Base-by-base conservation (phyloP, 257 asterid genomes). In the Sherardia arvensis region DNA sequence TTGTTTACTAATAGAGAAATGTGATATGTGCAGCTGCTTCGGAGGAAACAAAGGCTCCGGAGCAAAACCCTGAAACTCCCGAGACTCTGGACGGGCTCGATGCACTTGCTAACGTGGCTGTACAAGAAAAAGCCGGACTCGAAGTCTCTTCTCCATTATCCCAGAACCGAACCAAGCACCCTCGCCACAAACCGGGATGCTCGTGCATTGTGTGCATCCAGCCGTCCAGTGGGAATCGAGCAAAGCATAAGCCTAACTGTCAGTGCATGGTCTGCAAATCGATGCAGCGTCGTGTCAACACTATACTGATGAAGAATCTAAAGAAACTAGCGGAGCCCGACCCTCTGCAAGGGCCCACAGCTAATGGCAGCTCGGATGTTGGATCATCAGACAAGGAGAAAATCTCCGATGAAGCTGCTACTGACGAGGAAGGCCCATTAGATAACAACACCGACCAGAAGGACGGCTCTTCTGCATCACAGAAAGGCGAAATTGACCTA, bases 141-240 rank as follows among this genome's bases (percentile, higher is more conserved):
- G n/a, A n/a, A n/a, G n/a, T n/a, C n/a, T n/a, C n/a, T n/a, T 73
- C 59, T 62, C 59, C 74, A 62, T 67, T 74, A 71, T 69, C 86
- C 7, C 86, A 79, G 68, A 74, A 76, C 73, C 77, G 78, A 45
- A 78, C 85, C 38, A 86, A 79, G 67, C 95, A 86, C 75, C 96
- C 96, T 7, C 89, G 87, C 28, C 96, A 91, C 61, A 84, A 74
- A 61, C 80, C 81, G 60, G 86, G 91, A 63, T 91, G 97, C 67
- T 21, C 81, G 3, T 91, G 98, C 80, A 83, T 88, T 34, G 91
- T 85, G 56, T 91, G 98, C 86, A 76, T 85, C 72, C 94, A 88
- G 72, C 92, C 92, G 38, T 87, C 98, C 30, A 88, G 90, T 43
- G 94, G 94, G 62, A 84, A 84, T 64, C 81, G 87, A 43, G 74